Conservation (phyloP, 306 rosid genomes). For the Prunus salicina region DNA sequence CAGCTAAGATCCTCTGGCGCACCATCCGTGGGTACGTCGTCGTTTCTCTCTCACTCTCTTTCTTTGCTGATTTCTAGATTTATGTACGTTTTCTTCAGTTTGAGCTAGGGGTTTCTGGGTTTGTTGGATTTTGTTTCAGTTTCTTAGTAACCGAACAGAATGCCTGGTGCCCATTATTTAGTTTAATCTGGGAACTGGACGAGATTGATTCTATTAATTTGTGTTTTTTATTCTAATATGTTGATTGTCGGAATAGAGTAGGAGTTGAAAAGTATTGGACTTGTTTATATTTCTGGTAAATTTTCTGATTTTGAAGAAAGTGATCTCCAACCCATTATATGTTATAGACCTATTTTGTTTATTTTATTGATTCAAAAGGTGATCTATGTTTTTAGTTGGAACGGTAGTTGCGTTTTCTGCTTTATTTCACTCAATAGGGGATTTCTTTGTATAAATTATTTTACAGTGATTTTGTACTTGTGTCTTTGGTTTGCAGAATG, state of each 20-base stretch:
- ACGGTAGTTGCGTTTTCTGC: background rate
- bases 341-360: background rate
- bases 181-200: background rate
- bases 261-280: background rate
- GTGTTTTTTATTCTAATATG: background rate
- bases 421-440: too few species aligned
- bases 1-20: conserved; percentile 78
- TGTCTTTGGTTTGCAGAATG: conserved; percentile 31
- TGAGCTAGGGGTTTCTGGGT: background rate
- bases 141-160: background rate
- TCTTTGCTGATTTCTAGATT: background rate
- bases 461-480: background rate
- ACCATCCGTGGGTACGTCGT: conserved; percentile 66
- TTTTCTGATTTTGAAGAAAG: background rate
- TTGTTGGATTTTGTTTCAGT: background rate
- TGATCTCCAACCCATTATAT: background rate
- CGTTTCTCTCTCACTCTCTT: background rate
- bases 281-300: background rate
- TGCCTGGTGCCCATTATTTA: too few species aligned
- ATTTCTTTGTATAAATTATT: background rate
- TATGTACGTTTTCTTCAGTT: background rate
- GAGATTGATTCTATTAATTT: background rate
- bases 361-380: background rate
- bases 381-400: background rate
- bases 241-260: background rate